Base-by-base conservation (phyloP, 768 basidiomycete genomes). In the Suillus fuscotomentosus region DNA sequence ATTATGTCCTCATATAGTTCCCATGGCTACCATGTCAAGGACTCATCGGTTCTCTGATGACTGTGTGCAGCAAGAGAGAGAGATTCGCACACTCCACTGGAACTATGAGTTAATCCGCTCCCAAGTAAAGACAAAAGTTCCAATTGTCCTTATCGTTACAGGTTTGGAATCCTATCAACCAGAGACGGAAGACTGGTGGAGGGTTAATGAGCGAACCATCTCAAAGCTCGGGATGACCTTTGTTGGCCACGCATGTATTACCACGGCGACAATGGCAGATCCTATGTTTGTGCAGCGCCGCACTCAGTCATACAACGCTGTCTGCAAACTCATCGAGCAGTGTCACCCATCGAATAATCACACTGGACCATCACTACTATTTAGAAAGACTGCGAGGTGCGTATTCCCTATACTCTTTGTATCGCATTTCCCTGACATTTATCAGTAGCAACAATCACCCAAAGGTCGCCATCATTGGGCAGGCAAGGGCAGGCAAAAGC, bases 381-480 rank as follows among this genome's bases (percentile, higher is more conserved):
- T 42, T 3, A 27, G 27, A 17, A 0, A 0, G 42, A 17, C 43
- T 24, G 5, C 22, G 0, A 7, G 6, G 48, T 51, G 17, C 15
- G 24, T 15, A 9, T 14, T 3, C 4, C 13, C 6, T 27, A 27
- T 3, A 27, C 14, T 51, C 8, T 51, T 15, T 31, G 17, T 53
- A 2, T 5, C 7, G 27, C 5, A 31, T 11, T 3, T 53, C 5
- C 1, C 27, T 5, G 10, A 31, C 17, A 2, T 53, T 8, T 3
- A 20, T 20, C 4, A 31, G 27, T 3, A 1, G 22, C 0, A 14
- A 71, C 48, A 83, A 45, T n/a, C 4, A 5, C 3, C 2, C 4
- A 9, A 50, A 81, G 42, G 68, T 82, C 39, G 68, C 83, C 1
- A 60, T 83, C 24, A 81, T 82, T 45, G 81, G 81, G 7, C 78